Evolutionary conservation across 2,329 filamentous ascomycete genomes (phyloP), one percentile per base, ranked within the genome.

Genomic region (Beauveria sp.): DNA sequence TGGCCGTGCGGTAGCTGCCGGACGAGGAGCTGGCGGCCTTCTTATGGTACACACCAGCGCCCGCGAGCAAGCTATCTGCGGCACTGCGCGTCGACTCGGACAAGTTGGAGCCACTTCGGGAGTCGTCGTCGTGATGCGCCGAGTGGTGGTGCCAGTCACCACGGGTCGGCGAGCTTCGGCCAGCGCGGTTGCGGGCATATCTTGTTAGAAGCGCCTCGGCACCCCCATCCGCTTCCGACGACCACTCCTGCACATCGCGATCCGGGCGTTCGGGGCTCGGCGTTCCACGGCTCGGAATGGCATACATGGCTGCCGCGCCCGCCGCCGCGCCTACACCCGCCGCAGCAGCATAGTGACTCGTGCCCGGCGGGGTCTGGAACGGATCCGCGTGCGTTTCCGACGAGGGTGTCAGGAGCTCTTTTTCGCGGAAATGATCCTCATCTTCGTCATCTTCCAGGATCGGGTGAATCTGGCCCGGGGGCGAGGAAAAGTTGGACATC

Each of bases 211-310:
- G 73, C 1, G 79, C 76, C 63, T 84, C 82, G 7, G 59, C 59
- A 1, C 80, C 78, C 2, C 78, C 80, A 63, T 85, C 82, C 1
- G 84, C 76, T 42, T 84, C 81, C 0, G 78, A 77, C 51, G 83
- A 81, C 83, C 83, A 86, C 64, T 81, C 80, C 61, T 81, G 80
- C 2, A 85, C 82, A 38, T 85, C 83, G 0, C 79, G 79, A 65
- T 85, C 80, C 45, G 70, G 67, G 38, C 71, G 67, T n/a, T 81
- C 78, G 1, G 77, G 76, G 59, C 75, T 79, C 1, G 77, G 76
- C 3, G 75, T 76, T 42, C 68, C 67, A 38, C 75, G 74, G 53
- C 70, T 69, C 10, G 74, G 69, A 64, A 66, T 52, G 4, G 53
- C 43, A 54, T 45, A 65, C 62, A 57, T 61, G 42, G 59, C 59